phyloP scores from a whole-genome alignment of 192 early-diverging fungal genomes.

The Obelidium mucronatum region DNA sequence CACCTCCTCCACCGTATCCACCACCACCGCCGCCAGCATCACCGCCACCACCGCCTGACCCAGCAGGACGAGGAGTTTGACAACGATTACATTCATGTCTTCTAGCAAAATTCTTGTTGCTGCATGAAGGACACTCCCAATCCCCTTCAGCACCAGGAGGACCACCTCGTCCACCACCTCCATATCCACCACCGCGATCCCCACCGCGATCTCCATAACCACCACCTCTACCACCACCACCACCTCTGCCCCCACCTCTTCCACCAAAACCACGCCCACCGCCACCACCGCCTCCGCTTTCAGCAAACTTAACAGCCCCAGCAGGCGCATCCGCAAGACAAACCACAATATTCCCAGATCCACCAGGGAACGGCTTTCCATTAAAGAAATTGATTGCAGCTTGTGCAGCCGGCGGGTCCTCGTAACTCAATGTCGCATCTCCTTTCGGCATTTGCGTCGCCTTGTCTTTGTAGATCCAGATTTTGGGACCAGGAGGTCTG shows the following conservation, averaged over 20 bases:
- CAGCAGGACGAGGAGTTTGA: slow-evolving; percentile 42
- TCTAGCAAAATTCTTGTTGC: slow-evolving; percentile 71
- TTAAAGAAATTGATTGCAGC: slow-evolving; percentile 79
- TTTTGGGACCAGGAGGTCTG: slow-evolving; percentile 60
- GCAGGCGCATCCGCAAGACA: slow-evolving; percentile 62
- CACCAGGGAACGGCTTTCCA: slow-evolving; percentile 60
- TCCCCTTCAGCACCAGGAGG: slow-evolving; percentile 62
- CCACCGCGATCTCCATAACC: slow-evolving; percentile 16
- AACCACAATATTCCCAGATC: slow-evolving; percentile 68
- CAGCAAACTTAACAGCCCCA: slow-evolving; percentile 42
- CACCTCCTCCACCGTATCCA: slow-evolving; percentile 47
- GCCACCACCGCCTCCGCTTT: slow-evolving; percentile 53
- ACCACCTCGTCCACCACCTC: slow-evolving; percentile 53
- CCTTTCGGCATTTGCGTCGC: slow-evolving; percentile 70
- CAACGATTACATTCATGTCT: slow-evolving; percentile 70
- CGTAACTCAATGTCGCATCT: slow-evolving; percentile 81
- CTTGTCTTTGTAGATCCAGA: slow-evolving; percentile 78
- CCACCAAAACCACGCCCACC: slow-evolving; percentile 54
- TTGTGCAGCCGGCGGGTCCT: slow-evolving; percentile 73
- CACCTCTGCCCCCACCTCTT: slow-evolving; percentile 52
- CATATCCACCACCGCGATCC: slow-evolving; percentile 42
- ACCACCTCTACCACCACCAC: slow-evolving; percentile 45
- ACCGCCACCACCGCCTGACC: slow-evolving; percentile 50
- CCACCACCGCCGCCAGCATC: slow-evolving; percentile 45
- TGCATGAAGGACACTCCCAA: slow-evolving; percentile 67